phyloP scores from a whole-genome alignment of 169 alveolate genomes.

The Plasmodium vivax region DNA sequence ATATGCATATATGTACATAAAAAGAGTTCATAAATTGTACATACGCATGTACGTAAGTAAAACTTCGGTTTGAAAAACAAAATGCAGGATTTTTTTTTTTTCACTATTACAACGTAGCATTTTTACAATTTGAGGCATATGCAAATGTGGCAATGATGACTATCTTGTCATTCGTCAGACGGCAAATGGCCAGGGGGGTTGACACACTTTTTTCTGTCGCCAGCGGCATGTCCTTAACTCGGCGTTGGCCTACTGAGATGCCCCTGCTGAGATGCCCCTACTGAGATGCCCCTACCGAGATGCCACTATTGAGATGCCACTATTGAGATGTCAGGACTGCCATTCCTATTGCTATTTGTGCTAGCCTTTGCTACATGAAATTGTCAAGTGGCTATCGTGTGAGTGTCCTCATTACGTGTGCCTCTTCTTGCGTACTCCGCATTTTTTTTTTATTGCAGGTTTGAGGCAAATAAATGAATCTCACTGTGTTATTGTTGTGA shows the following conservation, averaged over 20 bases:
- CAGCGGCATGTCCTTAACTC: not conserved
- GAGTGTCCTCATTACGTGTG: not conserved
- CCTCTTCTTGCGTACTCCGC: not conserved
- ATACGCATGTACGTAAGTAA: not conserved
- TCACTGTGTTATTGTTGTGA: not conserved
- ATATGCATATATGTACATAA: not conserved
- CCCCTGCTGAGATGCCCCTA: not conserved
- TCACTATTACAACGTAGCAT: not conserved
- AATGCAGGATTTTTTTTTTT: constrained; percentile 2
- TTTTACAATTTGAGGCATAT: not conserved
- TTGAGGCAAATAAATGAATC: not conserved
- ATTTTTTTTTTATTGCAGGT: not conserved
- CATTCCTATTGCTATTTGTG: not conserved
- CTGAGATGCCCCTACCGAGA: no score
- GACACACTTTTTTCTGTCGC: not conserved
- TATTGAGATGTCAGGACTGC: not conserved
- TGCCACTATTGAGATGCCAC: not conserved
- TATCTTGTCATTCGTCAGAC: not conserved
- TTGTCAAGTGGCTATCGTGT: not conserved
- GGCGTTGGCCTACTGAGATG: not conserved
- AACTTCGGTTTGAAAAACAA: not conserved
- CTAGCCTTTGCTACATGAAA: not conserved
- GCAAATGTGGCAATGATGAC: not conserved
- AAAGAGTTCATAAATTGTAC: not conserved
- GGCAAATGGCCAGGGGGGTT: not conserved